A percentile compares a stretch with the other conserved stretches of the same genome.
These are phyloP conservation scores for Candida orba DNA, from an alignment of 805 yeast species.

Conservation along the genomic window DNA sequence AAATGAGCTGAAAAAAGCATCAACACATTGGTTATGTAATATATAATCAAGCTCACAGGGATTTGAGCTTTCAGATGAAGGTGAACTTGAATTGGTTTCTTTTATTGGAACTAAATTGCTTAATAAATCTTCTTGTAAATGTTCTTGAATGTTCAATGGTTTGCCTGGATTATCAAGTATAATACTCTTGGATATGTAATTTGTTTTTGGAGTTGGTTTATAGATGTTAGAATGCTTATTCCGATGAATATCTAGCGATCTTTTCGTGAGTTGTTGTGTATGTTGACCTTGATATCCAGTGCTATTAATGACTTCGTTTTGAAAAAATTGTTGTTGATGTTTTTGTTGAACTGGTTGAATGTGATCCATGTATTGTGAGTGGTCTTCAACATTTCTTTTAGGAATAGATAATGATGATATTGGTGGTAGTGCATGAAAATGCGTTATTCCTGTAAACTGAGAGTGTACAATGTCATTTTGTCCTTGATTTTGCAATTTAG, in stretches of 20 bases:
- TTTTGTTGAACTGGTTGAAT: neutral
- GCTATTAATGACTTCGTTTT: too few relatives aligned
- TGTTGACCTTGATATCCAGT: too few relatives aligned
- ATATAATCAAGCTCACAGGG: slow-evolving; percentile 1
- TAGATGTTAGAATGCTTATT: too few relatives aligned
- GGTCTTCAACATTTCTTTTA: neutral
- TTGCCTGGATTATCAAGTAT: too few relatives aligned
- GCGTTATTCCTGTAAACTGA: neutral
- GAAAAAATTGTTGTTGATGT: too few relatives aligned
- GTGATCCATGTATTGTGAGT: neutral
- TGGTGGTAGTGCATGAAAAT: slow-evolving; percentile 5
- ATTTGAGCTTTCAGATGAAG: too few relatives aligned
- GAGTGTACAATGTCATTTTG: neutral
- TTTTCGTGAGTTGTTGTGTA: too few relatives aligned
- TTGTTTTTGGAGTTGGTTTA: too few relatives aligned
- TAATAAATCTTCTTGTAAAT: neutral
- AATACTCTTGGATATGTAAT: too few relatives aligned
- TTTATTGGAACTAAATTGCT: neutral
- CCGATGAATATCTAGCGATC: too few relatives aligned
- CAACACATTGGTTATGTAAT: slow-evolving; percentile 5
- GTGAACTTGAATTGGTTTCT: too few relatives aligned
- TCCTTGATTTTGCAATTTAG: too few relatives aligned
- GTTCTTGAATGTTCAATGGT: neutral
- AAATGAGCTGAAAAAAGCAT: slow-evolving; percentile 6
- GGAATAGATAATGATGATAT: slow-evolving; percentile 5